These are phyloP conservation scores for Fusarium transvaalense DNA, from an alignment of 2,329 filamentous ascomycete genomes.

Conservation along the genomic window DNA sequence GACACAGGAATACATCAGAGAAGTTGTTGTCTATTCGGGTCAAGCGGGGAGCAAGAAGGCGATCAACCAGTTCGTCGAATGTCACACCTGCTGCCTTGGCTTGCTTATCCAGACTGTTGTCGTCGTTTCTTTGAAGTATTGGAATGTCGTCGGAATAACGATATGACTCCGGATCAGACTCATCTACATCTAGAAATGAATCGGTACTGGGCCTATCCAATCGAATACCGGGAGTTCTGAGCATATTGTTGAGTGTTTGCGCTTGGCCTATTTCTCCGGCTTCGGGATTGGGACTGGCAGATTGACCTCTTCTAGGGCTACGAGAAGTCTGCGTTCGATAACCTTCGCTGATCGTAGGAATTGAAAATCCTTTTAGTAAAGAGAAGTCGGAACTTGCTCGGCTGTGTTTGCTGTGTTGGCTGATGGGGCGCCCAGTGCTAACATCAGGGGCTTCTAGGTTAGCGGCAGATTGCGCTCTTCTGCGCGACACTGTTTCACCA, in stretches of 20 bases:
- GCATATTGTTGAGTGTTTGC: conserved; percentile 63
- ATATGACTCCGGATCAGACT: conserved; percentile 76
- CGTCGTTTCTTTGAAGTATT: conserved; percentile 74
- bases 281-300: conserved; percentile 32
- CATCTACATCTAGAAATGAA: conserved; percentile 76
- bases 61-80: conserved; percentile 83
- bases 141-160: conserved; percentile 76
- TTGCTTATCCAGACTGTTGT: conserved; percentile 66
- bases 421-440: conserved; percentile 64
- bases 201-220: conserved; percentile 62
- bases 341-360: conserved; percentile 59
- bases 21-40: conserved; percentile 93
- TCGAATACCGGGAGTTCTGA: conserved; percentile 65
- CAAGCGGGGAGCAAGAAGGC: conserved; percentile 84
- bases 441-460: conserved; percentile 70
- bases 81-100: conserved; percentile 65
- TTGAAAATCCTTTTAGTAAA: conserved; percentile 65
- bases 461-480: conserved; percentile 71
- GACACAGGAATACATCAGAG: conserved; percentile 85
- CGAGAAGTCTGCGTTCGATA: conserved; percentile 51
- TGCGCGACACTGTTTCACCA: conserved; percentile 61
- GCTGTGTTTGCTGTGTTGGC: conserved; percentile 74
- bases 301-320: conserved; percentile 50
- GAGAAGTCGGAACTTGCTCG: conserved; percentile 79
- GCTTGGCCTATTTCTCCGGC: conserved; percentile 40